These are phyloP conservation scores for Silene conica DNA, from an alignment of 148 eudicot species.

Conservation along the genomic window DNA sequence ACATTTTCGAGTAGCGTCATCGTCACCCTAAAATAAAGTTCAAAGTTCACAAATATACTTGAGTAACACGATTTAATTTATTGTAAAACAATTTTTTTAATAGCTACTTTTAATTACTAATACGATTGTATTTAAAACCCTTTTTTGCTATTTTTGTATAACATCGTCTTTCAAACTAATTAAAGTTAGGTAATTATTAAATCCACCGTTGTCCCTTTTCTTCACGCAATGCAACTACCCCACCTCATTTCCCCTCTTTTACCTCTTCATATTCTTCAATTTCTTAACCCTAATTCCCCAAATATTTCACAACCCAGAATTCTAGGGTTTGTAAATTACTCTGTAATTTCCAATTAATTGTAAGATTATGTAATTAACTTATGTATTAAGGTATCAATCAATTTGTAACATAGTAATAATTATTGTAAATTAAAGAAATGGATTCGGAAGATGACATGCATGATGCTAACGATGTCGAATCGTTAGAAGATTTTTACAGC, in stretches of 20 bases:
- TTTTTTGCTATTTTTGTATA: too few species aligned
- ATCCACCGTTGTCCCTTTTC: conserved; percentile 4
- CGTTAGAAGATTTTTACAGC: conserved; percentile 59
- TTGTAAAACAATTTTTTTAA: too few species aligned
- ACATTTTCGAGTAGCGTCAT: too few species aligned
- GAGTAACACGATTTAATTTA: too few species aligned
- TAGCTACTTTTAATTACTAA: too few species aligned
- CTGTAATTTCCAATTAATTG: neutral
- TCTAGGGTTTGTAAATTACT: conserved; percentile 22
- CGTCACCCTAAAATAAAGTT: too few species aligned
- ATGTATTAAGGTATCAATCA: neutral
- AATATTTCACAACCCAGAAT: conserved; percentile 11
- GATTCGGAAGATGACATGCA: conserved; percentile 80
- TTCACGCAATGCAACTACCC: conserved; percentile 13
- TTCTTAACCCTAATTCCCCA: conserved; percentile 10
- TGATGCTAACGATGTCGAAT: conserved; percentile 62
- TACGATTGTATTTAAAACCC: too few species aligned
- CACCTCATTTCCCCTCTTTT: neutral
- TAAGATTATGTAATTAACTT: neutral
- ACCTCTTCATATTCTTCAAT: neutral
- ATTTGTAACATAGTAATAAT: neutral
- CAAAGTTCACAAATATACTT: too few species aligned
- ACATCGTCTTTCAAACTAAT: neutral
- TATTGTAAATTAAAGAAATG: conserved; percentile 25
- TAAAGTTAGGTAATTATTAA: neutral